phyloP scores from a whole-genome alignment of 2,329 filamentous ascomycete species.

The Hypoxylon sp. region DNA sequence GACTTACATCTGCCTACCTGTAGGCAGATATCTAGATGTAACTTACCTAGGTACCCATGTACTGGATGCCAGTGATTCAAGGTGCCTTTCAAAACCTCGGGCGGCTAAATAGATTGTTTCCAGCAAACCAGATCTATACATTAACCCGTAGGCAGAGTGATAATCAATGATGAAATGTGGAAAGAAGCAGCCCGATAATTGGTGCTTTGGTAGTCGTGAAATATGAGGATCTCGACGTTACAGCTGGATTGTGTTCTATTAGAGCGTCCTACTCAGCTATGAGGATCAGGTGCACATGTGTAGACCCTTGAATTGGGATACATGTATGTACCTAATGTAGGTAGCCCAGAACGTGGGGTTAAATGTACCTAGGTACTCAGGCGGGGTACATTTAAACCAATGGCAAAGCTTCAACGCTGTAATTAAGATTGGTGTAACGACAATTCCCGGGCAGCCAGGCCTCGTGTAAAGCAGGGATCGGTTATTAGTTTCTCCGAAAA shows the following conservation, averaged over 20 bases:
- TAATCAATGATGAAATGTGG: neutral
- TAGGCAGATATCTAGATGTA: neutral
- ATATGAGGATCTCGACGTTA: neutral
- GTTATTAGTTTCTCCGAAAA: constrained; percentile 32
- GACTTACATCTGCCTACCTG: neutral
- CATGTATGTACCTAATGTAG: no score
- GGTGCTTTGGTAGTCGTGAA: neutral
- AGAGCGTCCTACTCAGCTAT: neutral
- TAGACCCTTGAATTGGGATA: neutral
- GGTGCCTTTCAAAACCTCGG: neutral
- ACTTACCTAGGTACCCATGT: neutral
- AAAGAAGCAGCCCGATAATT: neutral
- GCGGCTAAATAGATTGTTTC: neutral
- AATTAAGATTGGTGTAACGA: neutral
- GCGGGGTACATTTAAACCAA: constrained; percentile 2
- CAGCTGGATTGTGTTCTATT: neutral
- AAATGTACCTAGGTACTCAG: neutral
- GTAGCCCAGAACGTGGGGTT: constrained; percentile 9
- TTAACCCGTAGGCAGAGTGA: neutral
- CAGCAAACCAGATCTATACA: neutral
- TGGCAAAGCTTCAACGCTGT: constrained; percentile 3
- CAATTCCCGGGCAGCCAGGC: neutral
- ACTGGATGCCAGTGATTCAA: neutral
- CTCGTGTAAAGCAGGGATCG: neutral
- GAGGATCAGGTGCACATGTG: neutral